Conservation (phyloP, 2,329 filamentous ascomycete genomes). For the Penicillium sp. region DNA sequence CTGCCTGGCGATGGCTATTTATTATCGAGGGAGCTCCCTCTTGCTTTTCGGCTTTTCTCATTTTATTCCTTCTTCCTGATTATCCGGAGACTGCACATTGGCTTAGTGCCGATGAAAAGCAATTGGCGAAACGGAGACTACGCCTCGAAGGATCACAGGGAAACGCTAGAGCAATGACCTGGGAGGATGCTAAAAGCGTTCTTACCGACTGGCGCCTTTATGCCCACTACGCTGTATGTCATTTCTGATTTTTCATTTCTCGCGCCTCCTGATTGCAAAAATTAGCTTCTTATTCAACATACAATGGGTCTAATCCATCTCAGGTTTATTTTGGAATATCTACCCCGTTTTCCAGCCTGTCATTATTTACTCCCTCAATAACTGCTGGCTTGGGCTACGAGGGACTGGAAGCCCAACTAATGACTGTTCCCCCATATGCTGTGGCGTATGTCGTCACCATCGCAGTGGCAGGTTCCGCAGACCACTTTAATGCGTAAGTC, state of each 20-base stretch:
- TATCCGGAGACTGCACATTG: slow-evolving; percentile 30
- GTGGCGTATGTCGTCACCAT: slow-evolving; percentile 55
- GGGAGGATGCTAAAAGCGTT: slow-evolving; percentile 17
- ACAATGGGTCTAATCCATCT: neutral
- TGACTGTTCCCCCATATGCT: slow-evolving; percentile 64
- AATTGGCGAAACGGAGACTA: slow-evolving; percentile 15
- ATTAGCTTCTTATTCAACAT: neutral
- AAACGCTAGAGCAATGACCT: slow-evolving; percentile 16
- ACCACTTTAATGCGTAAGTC: slow-evolving; percentile 43
- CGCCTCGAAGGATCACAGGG: slow-evolving; percentile 16
- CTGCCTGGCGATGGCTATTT: slow-evolving; percentile 21
- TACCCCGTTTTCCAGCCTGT: slow-evolving; percentile 57
- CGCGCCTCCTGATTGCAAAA: neutral
- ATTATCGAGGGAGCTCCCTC: slow-evolving; percentile 19
- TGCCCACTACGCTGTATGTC: slow-evolving; percentile 46
- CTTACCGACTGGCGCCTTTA: slow-evolving; percentile 19
- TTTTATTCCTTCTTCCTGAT: slow-evolving; percentile 30
- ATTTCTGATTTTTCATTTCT: neutral
- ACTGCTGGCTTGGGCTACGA: slow-evolving; percentile 54
- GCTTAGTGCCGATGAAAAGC: slow-evolving; percentile 25
- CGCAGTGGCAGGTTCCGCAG: slow-evolving; percentile 56
- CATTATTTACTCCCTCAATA: slow-evolving; percentile 61
- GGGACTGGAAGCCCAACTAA: slow-evolving; percentile 59
- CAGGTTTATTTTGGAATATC: slow-evolving; percentile 51
- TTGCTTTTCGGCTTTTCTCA: slow-evolving; percentile 20